phyloP scores from a whole-genome alignment of 768 basidiomycete genomes.

The Albatrellus ellisii region DNA sequence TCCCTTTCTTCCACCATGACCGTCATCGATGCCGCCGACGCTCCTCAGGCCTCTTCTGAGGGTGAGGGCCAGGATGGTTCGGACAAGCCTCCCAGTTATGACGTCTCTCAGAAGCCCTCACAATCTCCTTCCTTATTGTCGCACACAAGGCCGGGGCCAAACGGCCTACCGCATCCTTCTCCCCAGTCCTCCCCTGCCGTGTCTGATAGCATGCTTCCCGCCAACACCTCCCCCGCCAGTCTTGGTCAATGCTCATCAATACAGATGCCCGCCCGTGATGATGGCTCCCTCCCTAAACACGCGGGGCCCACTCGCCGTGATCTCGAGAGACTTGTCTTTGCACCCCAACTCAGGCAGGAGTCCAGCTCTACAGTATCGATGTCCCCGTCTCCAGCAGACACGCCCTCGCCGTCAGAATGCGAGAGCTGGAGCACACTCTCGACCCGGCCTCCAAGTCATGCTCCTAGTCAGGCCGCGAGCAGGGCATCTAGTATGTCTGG shows the following conservation, averaged over 20 bases:
- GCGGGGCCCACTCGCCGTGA: conserved; percentile 33
- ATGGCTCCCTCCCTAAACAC: conserved; percentile 33
- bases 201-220: background rate
- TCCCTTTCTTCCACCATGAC: conserved; percentile 24
- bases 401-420: conserved; percentile 43
- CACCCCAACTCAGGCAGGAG: conserved; percentile 15
- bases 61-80: conserved; percentile 43
- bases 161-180: background rate
- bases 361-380: conserved; percentile 28
- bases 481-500: conserved; percentile 23
- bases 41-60: conserved; percentile 31
- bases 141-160: background rate
- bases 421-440: conserved; percentile 51
- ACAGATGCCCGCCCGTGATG: conserved; percentile 40
- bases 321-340: conserved; percentile 24
- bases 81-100: conserved; percentile 36
- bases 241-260: conserved; percentile 17
- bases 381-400: conserved; percentile 26
- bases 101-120: conserved; percentile 1
- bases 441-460: conserved; percentile 44
- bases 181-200: background rate
- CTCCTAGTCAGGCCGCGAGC: conserved; percentile 33
- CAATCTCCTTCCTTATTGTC: conserved; percentile 5
- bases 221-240: background rate
- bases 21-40: conserved; percentile 33